A percentile compares a stretch with the other conserved stretches of the same genome.
phyloP scores from a whole-genome alignment of 1,284 basidiomycete species.

The Apiotrichum sp. region DNA sequence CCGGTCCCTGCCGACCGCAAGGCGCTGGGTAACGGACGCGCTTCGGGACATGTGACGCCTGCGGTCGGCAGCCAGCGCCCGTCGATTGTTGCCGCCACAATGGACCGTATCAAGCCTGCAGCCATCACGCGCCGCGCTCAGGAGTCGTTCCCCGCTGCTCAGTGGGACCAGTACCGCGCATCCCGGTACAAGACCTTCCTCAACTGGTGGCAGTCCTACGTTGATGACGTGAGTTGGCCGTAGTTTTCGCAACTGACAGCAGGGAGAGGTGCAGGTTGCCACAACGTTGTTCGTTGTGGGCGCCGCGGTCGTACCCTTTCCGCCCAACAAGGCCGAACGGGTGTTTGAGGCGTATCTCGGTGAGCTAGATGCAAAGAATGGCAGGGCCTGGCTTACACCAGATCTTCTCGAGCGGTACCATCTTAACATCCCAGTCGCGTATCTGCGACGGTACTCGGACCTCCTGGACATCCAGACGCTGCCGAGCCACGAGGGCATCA shows the following conservation, averaged over 20 bases:
- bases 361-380: conserved; percentile 9
- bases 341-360: conserved; percentile 36
- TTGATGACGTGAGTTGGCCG: conserved; percentile 35
- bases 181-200: conserved; percentile 15
- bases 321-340: conserved; percentile 26
- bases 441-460: conserved; percentile 26
- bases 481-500: conserved; percentile 32
- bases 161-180: conserved; percentile 16
- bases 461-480: conserved; percentile 26
- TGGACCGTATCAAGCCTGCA: conserved; percentile 7
- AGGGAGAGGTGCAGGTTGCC: conserved; percentile 42
- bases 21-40: not conserved
- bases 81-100: conserved; percentile 1
- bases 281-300: conserved; percentile 30
- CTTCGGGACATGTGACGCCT: conserved; percentile 1
- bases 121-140: conserved; percentile 8
- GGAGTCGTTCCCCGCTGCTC: conserved; percentile 1
- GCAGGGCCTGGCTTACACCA: conserved; percentile 9
- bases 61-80: conserved; percentile 8
- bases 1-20: not conserved
- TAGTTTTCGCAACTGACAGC: not conserved
- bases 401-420: conserved; percentile 34
- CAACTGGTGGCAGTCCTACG: conserved; percentile 36
- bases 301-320: conserved; percentile 24
- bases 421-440: conserved; percentile 27